phyloP scores from a whole-genome alignment of 352 stramenopile genomes.

The Pythium sukuiense region DNA sequence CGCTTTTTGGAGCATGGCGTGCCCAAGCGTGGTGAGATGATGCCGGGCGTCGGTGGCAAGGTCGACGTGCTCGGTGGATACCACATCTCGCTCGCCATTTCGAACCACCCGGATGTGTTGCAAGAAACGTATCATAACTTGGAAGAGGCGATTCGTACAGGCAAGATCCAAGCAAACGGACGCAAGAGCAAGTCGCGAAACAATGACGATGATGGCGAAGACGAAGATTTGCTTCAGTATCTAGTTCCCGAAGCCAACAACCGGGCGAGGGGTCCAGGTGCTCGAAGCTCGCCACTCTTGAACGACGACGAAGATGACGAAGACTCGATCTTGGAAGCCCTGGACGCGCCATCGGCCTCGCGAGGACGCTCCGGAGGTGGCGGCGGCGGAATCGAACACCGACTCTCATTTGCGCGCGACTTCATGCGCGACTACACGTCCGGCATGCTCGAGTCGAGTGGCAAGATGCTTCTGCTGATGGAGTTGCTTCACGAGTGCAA shows the following conservation, averaged over 20 bases:
- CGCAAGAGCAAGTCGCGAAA: conserved; percentile 11
- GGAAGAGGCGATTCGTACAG: conserved; percentile 52
- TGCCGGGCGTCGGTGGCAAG: conserved; percentile 34
- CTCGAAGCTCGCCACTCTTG: not conserved
- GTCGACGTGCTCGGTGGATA: conserved; percentile 83
- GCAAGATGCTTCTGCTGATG: conserved; percentile 89
- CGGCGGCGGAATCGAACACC: conserved; percentile 31
- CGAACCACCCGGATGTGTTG: conserved; percentile 88
- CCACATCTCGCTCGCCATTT: conserved; percentile 86
- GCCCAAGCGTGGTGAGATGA: conserved; percentile 37
- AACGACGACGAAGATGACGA: conserved; percentile 43
- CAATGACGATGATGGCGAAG: conserved; percentile 36
- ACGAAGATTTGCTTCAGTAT: conserved; percentile 52
- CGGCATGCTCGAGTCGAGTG: conserved; percentile 62
- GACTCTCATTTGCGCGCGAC: conserved; percentile 65
- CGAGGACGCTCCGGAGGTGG: not conserved
- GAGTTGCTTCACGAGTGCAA: conserved; percentile 72
- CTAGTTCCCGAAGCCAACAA: conserved; percentile 7
- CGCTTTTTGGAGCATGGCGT: conserved; percentile 65
- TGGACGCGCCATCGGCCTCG: conserved; percentile 20
- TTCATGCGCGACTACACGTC: conserved; percentile 64
- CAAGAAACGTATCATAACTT: conserved; percentile 62
- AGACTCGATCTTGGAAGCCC: conserved; percentile 36
- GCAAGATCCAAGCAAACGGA: conserved; percentile 33
- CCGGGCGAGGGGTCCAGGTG: not conserved